These are phyloP conservation scores for Cymbopogon flexuosus DNA, from an alignment of 202 grass and related monocot genomes.

Conservation along the genomic window DNA sequence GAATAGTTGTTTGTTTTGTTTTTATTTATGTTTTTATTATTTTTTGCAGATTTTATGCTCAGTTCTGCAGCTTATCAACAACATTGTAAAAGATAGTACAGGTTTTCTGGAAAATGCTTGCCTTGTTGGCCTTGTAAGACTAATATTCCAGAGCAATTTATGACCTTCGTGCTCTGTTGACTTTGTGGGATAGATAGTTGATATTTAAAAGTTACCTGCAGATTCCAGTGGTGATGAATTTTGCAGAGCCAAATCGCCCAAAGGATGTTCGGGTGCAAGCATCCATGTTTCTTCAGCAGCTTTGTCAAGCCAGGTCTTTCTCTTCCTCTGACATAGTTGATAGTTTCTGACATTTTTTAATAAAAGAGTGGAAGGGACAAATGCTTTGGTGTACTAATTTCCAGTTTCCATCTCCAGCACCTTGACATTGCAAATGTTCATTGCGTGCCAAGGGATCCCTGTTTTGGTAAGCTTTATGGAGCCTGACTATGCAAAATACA, in stretches of 20 bases:
- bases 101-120: conserved; percentile 92
- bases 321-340: conserved; percentile 16
- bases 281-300: conserved; percentile 88
- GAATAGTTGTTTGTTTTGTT: not conserved
- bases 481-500: conserved; percentile 96
- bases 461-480: conserved; percentile 94
- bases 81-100: conserved; percentile 76
- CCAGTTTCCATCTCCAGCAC: conserved; percentile 56
- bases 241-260: conserved; percentile 65
- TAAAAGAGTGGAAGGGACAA: not conserved
- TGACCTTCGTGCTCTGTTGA: conserved; percentile 29
- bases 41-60: conserved; percentile 66
- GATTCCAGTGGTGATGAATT: conserved; percentile 90
- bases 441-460: conserved; percentile 94
- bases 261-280: conserved; percentile 94
- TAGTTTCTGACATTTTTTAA: conserved; percentile 20
- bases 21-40: not conserved
- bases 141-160: conserved; percentile 29
- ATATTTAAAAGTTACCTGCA: conserved; percentile 40
- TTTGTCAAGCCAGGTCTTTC: conserved; percentile 88
- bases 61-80: conserved; percentile 95
- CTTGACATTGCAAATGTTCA: conserved; percentile 97
- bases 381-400: conserved; percentile 25
- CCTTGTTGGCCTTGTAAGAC: conserved; percentile 94
- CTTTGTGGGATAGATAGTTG: conserved; percentile 13